These are phyloP conservation scores for Colletotrichum incanum DNA, from an alignment of 2,329 filamentous ascomycete species.

Conservation along the genomic window DNA sequence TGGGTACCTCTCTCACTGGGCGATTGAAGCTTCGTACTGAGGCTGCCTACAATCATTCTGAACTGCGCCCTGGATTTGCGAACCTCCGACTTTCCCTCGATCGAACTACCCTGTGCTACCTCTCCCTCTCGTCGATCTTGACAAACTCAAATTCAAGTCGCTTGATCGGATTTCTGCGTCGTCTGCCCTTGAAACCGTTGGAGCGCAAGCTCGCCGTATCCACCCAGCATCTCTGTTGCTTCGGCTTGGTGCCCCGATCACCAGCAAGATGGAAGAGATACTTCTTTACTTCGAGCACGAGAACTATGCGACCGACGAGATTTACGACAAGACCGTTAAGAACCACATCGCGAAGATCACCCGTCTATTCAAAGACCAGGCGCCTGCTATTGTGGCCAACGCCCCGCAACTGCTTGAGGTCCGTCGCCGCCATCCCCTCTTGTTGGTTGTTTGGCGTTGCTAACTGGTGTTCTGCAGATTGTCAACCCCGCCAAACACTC, in stretches of 20 bases:
- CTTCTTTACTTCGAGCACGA: conserved; percentile 61
- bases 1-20: conserved; percentile 6
- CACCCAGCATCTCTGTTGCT: not conserved
- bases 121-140: not conserved
- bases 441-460: conserved; percentile 5
- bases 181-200: conserved; percentile 1
- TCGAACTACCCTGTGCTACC: not conserved
- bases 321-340: conserved; percentile 59
- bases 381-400: conserved; percentile 51
- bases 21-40: conserved; percentile 24
- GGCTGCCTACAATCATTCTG: conserved; percentile 22
- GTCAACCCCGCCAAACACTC: conserved; percentile 66
- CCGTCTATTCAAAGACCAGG: conserved; percentile 55
- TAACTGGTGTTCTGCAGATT: conserved; percentile 51
- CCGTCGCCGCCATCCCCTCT: conserved; percentile 28
- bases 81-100: not conserved
- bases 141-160: not conserved
- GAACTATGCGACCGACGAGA: conserved; percentile 49
- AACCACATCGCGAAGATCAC: conserved; percentile 57
- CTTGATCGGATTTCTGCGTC: not conserved
- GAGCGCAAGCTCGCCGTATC: conserved; percentile 29
- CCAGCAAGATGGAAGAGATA: conserved; percentile 52
- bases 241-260: conserved; percentile 11
- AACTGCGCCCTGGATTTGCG: not conserved
- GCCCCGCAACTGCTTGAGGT: conserved; percentile 61